Base-by-base conservation (phyloP, 2,329 filamentous ascomycete genomes). In the Lachnellula subtilissima region DNA sequence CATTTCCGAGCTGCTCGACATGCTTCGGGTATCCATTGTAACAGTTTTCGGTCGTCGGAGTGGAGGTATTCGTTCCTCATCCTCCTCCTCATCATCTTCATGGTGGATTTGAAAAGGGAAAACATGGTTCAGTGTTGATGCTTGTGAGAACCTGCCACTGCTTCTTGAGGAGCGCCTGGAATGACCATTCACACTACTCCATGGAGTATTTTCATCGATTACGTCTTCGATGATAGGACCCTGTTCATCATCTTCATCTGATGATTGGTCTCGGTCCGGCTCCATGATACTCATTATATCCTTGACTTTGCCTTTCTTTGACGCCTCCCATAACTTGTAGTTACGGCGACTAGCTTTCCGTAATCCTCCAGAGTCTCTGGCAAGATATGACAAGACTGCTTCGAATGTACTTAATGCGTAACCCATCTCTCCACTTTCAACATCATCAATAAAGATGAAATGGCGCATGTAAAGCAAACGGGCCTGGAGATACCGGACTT, bases 361-460 rank as follows among this genome's bases (percentile, higher is more conserved):
- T 56, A 99, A 75, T 4, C 87, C 88, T 14, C 83, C 85, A 0
- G 93, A 96, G 68, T 96, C 92, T 58, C 86, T 83, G 8, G 86
- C 83, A 2, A 99, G 81, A 69, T 99, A 97, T 1, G 90, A 86
- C 36, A 99, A 73, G 0, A 99, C 94, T 6, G 91, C 94, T 71
- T 99, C 94, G 58, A 97, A 90, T 0, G 94, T 99, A 72, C 93
- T 97, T 50, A 99, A 73, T 0, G 93, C 92, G 72, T 99, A 99
- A 8, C 94, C 94, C 78, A 95, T 87, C 73, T 99, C 94, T 49
- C 94, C 94, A 59, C 86, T 95, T 63, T 99, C 94, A 8, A 99
- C 91, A 73, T 99, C 94, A 65, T 97, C 94, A 50, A 96, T 92
- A 72, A 96, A 99, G 63, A 97, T 94, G 69, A 97, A 99, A 67